Conservation (phyloP, 2,329 filamentous ascomycete genomes). For the Paecilomyces variotii region DNA sequence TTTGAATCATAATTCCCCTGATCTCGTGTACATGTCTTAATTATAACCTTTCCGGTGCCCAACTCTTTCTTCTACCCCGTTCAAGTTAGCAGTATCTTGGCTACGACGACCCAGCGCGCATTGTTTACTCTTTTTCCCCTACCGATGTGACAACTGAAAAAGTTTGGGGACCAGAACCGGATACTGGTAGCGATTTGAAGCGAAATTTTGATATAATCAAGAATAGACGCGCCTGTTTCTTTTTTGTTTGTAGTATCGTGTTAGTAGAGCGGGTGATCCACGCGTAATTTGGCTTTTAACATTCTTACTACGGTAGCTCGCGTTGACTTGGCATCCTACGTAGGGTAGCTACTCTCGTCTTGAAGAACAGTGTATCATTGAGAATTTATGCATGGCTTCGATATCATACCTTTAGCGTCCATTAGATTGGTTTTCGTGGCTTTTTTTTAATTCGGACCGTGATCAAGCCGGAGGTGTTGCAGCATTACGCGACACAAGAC, state of each 20-base stretch:
- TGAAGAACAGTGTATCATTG: no score
- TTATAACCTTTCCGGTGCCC: background rate
- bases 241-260: background rate
- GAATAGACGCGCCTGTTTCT: background rate
- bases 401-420: no score
- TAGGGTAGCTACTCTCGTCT: no score
- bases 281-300: no score
- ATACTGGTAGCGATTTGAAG: background rate
- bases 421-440: no score
- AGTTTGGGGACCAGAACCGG: background rate
- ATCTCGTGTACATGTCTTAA: background rate
- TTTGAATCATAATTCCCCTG: background rate
- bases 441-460: no score
- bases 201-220: background rate
- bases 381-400: no score
- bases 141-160: background rate
- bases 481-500: no score
- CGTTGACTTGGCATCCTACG: no score
- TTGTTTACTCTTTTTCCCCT: background rate
- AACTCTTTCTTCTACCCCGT: background rate
- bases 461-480: no score
- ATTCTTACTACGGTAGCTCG: no score
- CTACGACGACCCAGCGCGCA: background rate
- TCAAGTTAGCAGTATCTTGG: background rate
- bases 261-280: no score